Evolutionary conservation across 2,329 filamentous ascomycete genomes (phyloP), one percentile per base, ranked within the genome.

Genomic region (Ampelomyces quisqualis): DNA sequence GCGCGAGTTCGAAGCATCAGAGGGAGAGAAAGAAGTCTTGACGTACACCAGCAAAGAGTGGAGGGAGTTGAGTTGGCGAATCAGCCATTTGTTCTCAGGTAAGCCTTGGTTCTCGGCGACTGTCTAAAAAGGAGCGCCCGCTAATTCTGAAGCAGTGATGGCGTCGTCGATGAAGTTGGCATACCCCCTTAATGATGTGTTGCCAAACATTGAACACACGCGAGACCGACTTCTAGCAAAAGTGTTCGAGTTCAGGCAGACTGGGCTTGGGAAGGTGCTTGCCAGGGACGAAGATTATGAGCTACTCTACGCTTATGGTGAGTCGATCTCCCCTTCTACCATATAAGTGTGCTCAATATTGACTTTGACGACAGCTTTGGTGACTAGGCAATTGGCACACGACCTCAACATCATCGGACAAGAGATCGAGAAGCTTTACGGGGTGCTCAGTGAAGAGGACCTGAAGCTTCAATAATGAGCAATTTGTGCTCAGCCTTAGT

Each of bases 161-260:
- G 93, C 93, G 1, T 93, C 87, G 28, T 95, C 88, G 10, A 82
- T 97, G 72, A 95, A 95, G 76, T 78, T 97, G 7, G 90, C 95
- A 69, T 97, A 95, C 58, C 90, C 93, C 0, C 76, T 98, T 43
- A 91, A 86, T 23, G 90, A 96, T 61, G 88, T 87, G 9, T 76
- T 97, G 28, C 93, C 93, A 0, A 90, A 84, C 47, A 86, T 94
- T 21, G 82, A 86, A 34, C 81, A 86, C 62, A 82, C 85, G 27
- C 80, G 93, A 49, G 90, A 98, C 63, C 77, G 87, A 43, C 73
- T 97, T 31, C 75, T 98, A 15, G 86, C 88, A 14, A 91, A 88
- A 69, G 86, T 96, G 26, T 93, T 94, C 57, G 82, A 86, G 58
- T 97, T 93, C 68, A 77, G 91, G 40, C 85, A 87, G 63, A 81